phyloP scores from a whole-genome alignment of 2,329 filamentous ascomycete genomes.

The Aspergillus candidus region DNA sequence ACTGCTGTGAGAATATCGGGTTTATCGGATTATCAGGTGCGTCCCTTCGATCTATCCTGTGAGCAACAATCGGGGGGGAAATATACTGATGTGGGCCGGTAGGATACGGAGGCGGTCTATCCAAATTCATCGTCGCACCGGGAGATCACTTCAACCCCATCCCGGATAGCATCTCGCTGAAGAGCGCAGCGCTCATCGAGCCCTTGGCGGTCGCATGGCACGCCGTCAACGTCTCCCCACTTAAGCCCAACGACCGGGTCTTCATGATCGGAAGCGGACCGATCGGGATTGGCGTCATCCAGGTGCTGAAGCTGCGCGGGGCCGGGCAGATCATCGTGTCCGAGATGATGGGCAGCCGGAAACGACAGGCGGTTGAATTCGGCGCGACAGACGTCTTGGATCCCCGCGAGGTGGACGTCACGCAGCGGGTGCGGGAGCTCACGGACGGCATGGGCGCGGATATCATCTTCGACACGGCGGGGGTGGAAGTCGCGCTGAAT shows the following conservation, averaged over 20 bases:
- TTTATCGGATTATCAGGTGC: conserved; percentile 48
- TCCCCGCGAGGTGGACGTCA: conserved; percentile 44
- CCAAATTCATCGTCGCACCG: conserved; percentile 22
- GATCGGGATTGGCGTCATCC: conserved; percentile 56
- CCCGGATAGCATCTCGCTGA: conserved; percentile 32
- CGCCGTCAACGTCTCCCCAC: conserved; percentile 47
- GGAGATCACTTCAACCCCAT: conserved; percentile 22
- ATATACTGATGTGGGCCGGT: neutral
- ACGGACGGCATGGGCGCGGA: conserved; percentile 48
- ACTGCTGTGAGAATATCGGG: conserved; percentile 53
- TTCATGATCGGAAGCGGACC: conserved; percentile 58
- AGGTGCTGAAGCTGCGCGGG: conserved; percentile 51
- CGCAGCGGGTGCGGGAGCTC: conserved; percentile 41
- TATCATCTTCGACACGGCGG: conserved; percentile 58
- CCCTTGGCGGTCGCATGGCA: conserved; percentile 62
- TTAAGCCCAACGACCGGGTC: conserved; percentile 43
- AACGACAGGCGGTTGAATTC: conserved; percentile 48
- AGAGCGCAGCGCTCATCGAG: conserved; percentile 53
- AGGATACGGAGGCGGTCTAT: conserved; percentile 26
- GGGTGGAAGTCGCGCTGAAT: conserved; percentile 48
- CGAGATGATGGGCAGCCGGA: conserved; percentile 49
- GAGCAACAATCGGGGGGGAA: too few species aligned
- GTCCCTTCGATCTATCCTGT: neutral
- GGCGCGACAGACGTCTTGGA: conserved; percentile 53
- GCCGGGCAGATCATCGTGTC: conserved; percentile 53